phyloP scores from a whole-genome alignment of 805 yeast genomes.

The Torulaspora gathmanii region DNA sequence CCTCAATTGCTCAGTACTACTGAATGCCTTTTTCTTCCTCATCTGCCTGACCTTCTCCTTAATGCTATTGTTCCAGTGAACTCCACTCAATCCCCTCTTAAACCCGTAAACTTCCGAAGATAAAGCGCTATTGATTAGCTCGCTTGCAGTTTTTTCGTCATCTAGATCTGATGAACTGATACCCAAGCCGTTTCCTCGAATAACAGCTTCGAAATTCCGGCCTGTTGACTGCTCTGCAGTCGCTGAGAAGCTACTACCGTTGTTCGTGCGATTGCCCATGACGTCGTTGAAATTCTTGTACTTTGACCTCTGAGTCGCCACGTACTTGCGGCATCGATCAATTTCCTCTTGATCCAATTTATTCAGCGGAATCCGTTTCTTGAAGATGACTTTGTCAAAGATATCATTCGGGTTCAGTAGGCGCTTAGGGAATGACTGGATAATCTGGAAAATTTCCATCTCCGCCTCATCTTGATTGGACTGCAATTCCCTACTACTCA shows the following conservation, averaged over 20 bases:
- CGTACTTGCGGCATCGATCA: conserved; percentile 70
- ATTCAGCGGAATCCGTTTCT: conserved; percentile 65
- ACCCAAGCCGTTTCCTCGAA: neutral
- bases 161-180: neutral
- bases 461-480: conserved; percentile 38
- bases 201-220: neutral
- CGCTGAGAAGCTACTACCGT: conserved; percentile 1
- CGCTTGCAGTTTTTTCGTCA: conserved; percentile 18
- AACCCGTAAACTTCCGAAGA: conserved; percentile 43
- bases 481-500: conserved; percentile 6
- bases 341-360: conserved; percentile 80
- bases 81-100: conserved; percentile 44
- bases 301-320: conserved; percentile 54
- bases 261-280: conserved; percentile 12
- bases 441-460: conserved; percentile 72
- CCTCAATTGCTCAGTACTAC: neutral
- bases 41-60: conserved; percentile 50
- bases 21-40: conserved; percentile 27
- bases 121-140: conserved; percentile 33
- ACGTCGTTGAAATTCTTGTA: conserved; percentile 28
- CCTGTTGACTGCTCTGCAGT: neutral
- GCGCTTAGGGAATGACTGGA: conserved; percentile 76
- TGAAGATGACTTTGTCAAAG: conserved; percentile 65
- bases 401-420: conserved; percentile 64
- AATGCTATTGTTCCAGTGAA: conserved; percentile 58